Evolutionary conservation across 495 filamentous ascomycete genomes (phyloP), one percentile per base, ranked within the genome.

Genomic region (Podospora fimiseda): DNA sequence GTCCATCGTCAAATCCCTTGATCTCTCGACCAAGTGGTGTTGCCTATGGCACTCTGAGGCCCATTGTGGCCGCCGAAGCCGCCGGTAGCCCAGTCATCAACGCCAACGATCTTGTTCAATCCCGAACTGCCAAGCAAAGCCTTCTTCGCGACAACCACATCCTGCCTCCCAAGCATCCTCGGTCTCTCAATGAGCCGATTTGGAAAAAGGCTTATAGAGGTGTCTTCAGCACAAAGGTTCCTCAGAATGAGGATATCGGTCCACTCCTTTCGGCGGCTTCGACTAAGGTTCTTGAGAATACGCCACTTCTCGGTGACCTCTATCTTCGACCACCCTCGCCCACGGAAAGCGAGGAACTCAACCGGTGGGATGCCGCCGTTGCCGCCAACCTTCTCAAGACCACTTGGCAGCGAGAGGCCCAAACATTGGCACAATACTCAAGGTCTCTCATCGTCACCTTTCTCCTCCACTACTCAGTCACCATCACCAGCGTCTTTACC

Each of bases 391-490:
- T 76, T 52, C 87, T 94, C 55, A 81, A 86, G 45, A 95, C 90
- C 2, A 89, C 88, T 0, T 94, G 89, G 87, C 81, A 82, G 59
- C 79, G 88, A 52, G 90, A 95, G 71, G 78, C 83, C 1, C 82
- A 85, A 65, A 85, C 87, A 0, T 66, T 78, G 27, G 61, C 63
- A 1, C 73, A 70, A 59, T 85, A 84, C 57, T 75, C 82, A 0
- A 69, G 68, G 2, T 77, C 83, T 0, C 65, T 89, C 9, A 79
- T 86, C 45, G 55, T 86, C n/a, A 87, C 86, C 0, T 88, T 88
- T 60, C 36, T 87, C 9, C 71, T 89, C 13, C 86, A 89, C 65
- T 88, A 88, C 68, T 82, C 80, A 47, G 74, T 89, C 39, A 87
- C 82, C 4, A 73, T 86, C 48, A 78, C 85, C 2, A 80, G 75